Percentiles rank a stretch among this genome's conserved stretches.
Conservation (phyloP, 106 monocot species). For the Dactylorhiza incarnata region DNA sequence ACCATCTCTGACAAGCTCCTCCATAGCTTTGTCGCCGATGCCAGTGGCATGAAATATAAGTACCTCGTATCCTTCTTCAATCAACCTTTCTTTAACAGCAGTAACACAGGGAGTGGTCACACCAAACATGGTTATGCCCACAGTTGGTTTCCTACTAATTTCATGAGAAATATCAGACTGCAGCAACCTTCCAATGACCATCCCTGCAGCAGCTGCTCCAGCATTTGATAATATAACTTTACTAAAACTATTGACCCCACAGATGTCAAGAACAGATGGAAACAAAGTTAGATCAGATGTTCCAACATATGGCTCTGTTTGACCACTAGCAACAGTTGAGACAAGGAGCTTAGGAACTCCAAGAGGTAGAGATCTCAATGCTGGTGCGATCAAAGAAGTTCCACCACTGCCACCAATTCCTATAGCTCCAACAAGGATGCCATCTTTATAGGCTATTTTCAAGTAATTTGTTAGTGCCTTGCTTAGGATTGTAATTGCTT, state of each 20-base stretch:
- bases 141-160: constrained; percentile 39
- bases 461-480: constrained; percentile 55
- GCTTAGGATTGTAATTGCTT: constrained; percentile 61
- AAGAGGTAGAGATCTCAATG: constrained; percentile 70
- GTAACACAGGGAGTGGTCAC: constrained; percentile 84
- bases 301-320: constrained; percentile 67
- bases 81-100: constrained; percentile 50
- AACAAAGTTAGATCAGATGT: constrained; percentile 73
- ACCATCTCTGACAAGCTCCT: constrained; percentile 79
- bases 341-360: constrained; percentile 88
- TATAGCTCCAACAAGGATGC: constrained; percentile 46
- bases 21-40: constrained; percentile 92
- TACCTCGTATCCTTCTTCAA: constrained; percentile 67
- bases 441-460: constrained; percentile 28
- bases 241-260: constrained; percentile 80
- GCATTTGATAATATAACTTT: constrained; percentile 62
- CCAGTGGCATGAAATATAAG: constrained; percentile 96
- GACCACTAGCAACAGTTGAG: constrained; percentile 90
- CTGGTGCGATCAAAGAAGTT: constrained; percentile 71
- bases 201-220: constrained; percentile 73
- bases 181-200: constrained; percentile 46
- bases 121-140: constrained; percentile 93
- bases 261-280: constrained; percentile 82
- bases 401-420: constrained; percentile 90
- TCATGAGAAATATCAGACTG: constrained; percentile 17